phyloP scores from a whole-genome alignment of 805 yeast genomes.

The Starmerella apis region DNA sequence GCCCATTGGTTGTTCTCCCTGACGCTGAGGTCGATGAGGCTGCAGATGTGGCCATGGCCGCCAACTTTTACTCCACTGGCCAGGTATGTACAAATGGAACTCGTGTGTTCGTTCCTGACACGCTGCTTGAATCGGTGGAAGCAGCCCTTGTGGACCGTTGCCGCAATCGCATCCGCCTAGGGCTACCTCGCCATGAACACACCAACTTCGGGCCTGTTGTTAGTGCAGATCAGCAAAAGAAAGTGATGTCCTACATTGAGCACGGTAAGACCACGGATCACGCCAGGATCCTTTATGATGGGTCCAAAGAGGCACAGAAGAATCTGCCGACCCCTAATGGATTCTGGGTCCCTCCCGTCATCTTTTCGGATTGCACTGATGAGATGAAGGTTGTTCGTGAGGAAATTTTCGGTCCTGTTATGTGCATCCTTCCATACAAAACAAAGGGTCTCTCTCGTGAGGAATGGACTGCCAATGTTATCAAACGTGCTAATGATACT shows the following conservation, averaged over 20 bases:
- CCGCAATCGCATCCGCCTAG: conserved; percentile 50
- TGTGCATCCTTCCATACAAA: conserved; percentile 56
- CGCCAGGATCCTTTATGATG: conserved; percentile 65
- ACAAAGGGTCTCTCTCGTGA: conserved; percentile 43
- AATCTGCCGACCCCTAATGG: conserved; percentile 39
- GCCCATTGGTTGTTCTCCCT: conserved; percentile 74
- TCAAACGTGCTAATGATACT: conserved; percentile 56
- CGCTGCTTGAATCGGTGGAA: conserved; percentile 60
- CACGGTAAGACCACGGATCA: conserved; percentile 72
- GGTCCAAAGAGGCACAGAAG: conserved; percentile 41
- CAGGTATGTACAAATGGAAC: conserved; percentile 92
- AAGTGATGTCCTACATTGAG: conserved; percentile 61
- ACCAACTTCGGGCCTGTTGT: conserved; percentile 83
- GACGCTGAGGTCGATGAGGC: conserved; percentile 73
- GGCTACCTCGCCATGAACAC: conserved; percentile 63
- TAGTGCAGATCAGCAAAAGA: conserved; percentile 59
- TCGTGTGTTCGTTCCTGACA: conserved; percentile 74
- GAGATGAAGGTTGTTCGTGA: conserved; percentile 56
- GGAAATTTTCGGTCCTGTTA: conserved; percentile 86
- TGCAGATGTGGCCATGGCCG: conserved; percentile 56
- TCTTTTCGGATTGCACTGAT: conserved; percentile 59
- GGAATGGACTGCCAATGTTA: conserved; percentile 65
- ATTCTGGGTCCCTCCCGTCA: conserved; percentile 59
- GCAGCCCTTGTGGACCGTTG: conserved; percentile 45
- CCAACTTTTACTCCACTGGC: conserved; percentile 83